Percentiles rank a stretch among this genome's conserved stretches.
These are phyloP conservation scores for Pseudopithomyces maydicus DNA, from an alignment of 2,329 filamentous ascomycete species.

Conservation along the genomic window DNA sequence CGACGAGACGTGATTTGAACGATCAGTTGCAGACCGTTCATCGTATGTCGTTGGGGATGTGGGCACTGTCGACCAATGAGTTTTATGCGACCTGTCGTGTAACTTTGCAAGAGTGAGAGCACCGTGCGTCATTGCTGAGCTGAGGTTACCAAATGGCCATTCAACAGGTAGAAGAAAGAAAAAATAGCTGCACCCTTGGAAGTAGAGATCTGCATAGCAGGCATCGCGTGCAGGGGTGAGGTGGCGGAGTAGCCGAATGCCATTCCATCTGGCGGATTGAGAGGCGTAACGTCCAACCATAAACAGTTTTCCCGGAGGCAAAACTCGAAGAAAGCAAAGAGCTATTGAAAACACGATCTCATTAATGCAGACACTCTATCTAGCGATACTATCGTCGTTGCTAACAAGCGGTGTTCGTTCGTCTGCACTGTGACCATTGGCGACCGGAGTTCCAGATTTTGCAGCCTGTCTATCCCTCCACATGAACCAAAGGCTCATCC, in stretches of 20 bases:
- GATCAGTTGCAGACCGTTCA: background rate
- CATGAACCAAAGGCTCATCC: slow-evolving; percentile 81
- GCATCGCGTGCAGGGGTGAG: too few species aligned
- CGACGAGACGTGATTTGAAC: background rate
- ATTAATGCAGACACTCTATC: background rate
- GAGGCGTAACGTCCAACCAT: too few species aligned
- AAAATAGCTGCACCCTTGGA: background rate
- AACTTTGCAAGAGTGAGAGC: background rate
- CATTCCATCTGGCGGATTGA: too few species aligned
- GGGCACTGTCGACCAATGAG: too few species aligned
- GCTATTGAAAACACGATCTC: background rate
- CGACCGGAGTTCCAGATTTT: slow-evolving; percentile 20
- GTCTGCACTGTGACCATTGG: slow-evolving; percentile 7
- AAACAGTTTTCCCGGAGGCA: background rate
- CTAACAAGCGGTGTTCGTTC: slow-evolving; percentile 23
- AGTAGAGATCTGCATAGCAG: too few species aligned
- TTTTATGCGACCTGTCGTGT: background rate
- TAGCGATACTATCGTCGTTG: slow-evolving; percentile 3
- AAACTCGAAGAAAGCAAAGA: background rate
- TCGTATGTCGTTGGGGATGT: background rate
- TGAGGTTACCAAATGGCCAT: too few species aligned
- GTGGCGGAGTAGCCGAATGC: too few species aligned
- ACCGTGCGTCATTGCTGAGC: background rate
- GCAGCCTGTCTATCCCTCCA: slow-evolving; percentile 50
- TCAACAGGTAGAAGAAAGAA: too few species aligned